Evolutionary conservation across 2,329 filamentous ascomycete species (phyloP), one percentile per base, ranked within the genome.

Genomic region (Neofusicoccum sp.): DNA sequence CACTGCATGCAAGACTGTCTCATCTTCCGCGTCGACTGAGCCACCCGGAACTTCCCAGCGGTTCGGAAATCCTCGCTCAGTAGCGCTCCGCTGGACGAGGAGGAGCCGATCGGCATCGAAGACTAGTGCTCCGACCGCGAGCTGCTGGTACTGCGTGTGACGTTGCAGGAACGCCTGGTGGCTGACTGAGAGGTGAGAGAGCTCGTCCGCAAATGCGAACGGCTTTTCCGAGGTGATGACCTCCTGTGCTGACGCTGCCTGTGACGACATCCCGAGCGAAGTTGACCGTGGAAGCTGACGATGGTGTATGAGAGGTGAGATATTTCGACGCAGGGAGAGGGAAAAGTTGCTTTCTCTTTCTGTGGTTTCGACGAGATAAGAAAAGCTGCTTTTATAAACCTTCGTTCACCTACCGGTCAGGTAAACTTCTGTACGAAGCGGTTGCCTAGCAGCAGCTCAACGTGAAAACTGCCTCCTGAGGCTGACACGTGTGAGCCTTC

Each of bases 21-120:
- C 68, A 64, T 85, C 83, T 0, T 71, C 71, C 9, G 72, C 67
- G 41, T 85, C 83, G 33, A 76, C 75, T 11, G 77, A 78, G 2
- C 84, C 84, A 6, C 83, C 83, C 3, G 84, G 83, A 1, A 81
- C 74, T 66, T 86, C 84, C 83, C 75, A 77, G 31, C 64, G 39
- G 56, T 74, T 67, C 1, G 75, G 73, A 56, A 72, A 77, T 3
- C 74, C 74, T 43, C 64, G 68, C 49, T 77, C 75, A 1, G 72
- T 67, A n/a, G 69, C 68, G 41, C 72, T 73, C 22, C 75, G 73
- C 65, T 76, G 74, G 29, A 77, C 71, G 12, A 77, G 68, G 6
- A 77, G 69, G 37, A 77, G 44, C 41, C 71, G 72, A 6, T 74
- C 66, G 9, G 63, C 47, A 58, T 76, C 67, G 66, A 77, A 77